Base-by-base conservation (phyloP, 1,284 basidiomycete genomes). In the Pterulicium gracile region DNA sequence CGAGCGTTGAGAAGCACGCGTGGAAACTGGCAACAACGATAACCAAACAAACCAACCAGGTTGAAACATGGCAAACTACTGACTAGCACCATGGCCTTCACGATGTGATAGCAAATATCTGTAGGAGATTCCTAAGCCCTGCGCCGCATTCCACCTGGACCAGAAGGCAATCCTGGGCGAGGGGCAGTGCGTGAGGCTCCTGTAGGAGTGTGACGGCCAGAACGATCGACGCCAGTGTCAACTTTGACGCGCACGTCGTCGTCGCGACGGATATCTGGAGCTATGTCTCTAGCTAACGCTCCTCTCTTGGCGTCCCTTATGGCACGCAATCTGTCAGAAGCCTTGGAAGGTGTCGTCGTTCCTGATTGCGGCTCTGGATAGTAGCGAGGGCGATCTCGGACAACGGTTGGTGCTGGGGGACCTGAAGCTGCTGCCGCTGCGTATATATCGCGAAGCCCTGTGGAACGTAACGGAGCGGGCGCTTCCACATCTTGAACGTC, bases 241-340 rank as follows among this genome's bases (percentile, higher is more conserved):
- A 32, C n/a, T 7, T 32, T n/a, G n/a, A 10, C n/a, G 27, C n/a
- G 10, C 7, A 32, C 27, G 27, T 32, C n/a, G 27, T 32, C 27
- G 7, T 32, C 27, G 27, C 27, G n/a, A 32, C 27, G 10, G 10
- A 7, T 7, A 39, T 39, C 36, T 15, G 15, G 7, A 39, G 19
- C 36, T 5, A 17, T 5, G 4, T 39, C 36, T 17, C 36, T 39
- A 15, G 36, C 19, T 5, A 39, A 17, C 4, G 49, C 57, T 18
- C 52, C 61, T 10, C 74, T 72, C 57, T 73, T 77, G 39, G 69
- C 72, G 52, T 78, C 73, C 24, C 77, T 65, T 36, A 79, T 54
- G 23, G 72, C 73, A 52, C 68, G 73, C 40, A 79, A 59, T 18
- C 75, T 68, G 51, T 75, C 64, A 3, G 66, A 64, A 3, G 69